A percentile compares a stretch with the other conserved stretches of the same genome.
phyloP scores from a whole-genome alignment of 495 filamentous ascomycete species.

The Trichoderma reesei region DNA sequence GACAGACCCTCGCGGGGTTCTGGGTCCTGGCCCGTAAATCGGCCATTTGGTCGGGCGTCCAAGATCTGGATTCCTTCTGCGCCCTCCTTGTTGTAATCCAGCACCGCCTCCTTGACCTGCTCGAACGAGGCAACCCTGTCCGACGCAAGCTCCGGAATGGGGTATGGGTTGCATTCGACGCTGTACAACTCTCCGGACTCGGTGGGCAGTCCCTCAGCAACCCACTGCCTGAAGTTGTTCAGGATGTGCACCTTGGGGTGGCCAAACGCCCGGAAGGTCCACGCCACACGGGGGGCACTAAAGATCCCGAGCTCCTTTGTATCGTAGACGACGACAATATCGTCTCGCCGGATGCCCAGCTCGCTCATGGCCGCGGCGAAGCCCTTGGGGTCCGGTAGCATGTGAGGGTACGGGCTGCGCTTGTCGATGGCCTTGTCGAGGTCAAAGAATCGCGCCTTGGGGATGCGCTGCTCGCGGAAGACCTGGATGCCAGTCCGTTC shows the following conservation, averaged over 20 bases:
- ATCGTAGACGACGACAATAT: conserved; percentile 90
- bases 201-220: conserved; percentile 65
- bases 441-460: conserved; percentile 90
- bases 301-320: conserved; percentile 82
- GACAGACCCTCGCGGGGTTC: conserved; percentile 82
- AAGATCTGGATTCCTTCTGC: conserved; percentile 75
- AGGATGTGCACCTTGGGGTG: conserved; percentile 83
- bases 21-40: conserved; percentile 74
- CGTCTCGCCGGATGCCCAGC: conserved; percentile 75
- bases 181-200: conserved; percentile 66
- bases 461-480: conserved; percentile 70
- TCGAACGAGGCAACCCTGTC: conserved; percentile 52
- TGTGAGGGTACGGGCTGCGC: conserved; percentile 85
- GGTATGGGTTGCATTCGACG: conserved; percentile 46
- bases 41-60: conserved; percentile 71
- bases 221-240: conserved; percentile 91
- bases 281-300: conserved; percentile 83
- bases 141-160: conserved; percentile 32
- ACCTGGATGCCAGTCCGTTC: conserved; percentile 65
- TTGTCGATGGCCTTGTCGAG: conserved; percentile 83
- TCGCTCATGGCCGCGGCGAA: conserved; percentile 84
- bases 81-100: conserved; percentile 68
- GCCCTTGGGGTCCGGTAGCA: conserved; percentile 72
- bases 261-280: conserved; percentile 85
- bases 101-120: conserved; percentile 65